Base-by-base conservation (phyloP, 2,329 filamentous ascomycete species). In the Nannizziopsis arthrosporioides region DNA sequence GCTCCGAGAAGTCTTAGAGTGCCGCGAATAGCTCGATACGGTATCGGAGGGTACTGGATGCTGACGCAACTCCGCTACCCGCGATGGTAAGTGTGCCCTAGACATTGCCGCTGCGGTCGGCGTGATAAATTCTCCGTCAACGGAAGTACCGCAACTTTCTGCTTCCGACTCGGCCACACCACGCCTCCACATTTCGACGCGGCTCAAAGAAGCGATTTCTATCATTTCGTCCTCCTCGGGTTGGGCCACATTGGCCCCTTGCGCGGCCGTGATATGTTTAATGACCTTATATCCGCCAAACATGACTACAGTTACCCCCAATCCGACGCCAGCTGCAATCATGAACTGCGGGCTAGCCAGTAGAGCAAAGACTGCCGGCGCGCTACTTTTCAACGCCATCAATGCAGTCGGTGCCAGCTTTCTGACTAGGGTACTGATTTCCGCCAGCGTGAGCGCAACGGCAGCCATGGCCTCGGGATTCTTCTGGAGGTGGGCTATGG, bases 251-350 rank as follows among this genome's bases (percentile, higher is more conserved):
- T 53, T 47, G 36, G 47, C 49, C 30, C 54, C 51, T 45, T 57
- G 56, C 32, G 59, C 53, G 11, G 62, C 69, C 58, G 73, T 71
- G 55, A 96, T 85, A 57, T 81, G 82, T 73, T 95, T 93, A 68
- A 98, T 81, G 63, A 98, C 95, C 69, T 94, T 96, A 77, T 87
- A 96, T 4, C 92, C 90, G 47, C 92, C 92, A 51, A 98, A 86
- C 64, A 92, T 89, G 58, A 98, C 86, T 7, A 96, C 81, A 0
- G 92, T 96, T n/a, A 94, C 82, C 11, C 92, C 92, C 0, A 94
- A 81, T 0, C 85, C 86, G 11, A 94, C 80, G 38, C 89, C 85
- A 0, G 85, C 87, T 3, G 88, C 88, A 58, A 98, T 94, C 54
- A 95, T 77, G 62, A 98, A 98, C 61, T 98, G 87, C 0, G 92